Conservation (phyloP, 352 stramenopile genomes). For the Halophytophthora polymorphica region DNA sequence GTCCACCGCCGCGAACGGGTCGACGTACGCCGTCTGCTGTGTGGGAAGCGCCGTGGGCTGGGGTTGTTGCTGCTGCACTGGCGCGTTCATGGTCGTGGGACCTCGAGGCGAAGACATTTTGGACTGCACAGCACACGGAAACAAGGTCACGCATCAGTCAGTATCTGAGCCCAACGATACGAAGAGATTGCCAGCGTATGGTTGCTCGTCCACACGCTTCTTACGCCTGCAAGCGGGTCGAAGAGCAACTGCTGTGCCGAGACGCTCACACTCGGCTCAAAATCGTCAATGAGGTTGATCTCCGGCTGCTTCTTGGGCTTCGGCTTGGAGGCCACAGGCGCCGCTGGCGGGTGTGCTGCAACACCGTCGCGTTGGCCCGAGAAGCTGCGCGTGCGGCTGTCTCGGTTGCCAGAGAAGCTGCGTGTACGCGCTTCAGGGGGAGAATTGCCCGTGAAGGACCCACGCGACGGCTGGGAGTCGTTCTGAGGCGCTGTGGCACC, state of each 20-base stretch:
- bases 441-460: conserved; percentile 21
- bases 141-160: conserved; percentile 3
- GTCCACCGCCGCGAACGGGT: conserved; percentile 55
- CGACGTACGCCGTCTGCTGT: conserved; percentile 36
- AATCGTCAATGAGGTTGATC: conserved; percentile 80
- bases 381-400: conserved; percentile 25
- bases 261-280: conserved; percentile 53
- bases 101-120: conserved; percentile 23
- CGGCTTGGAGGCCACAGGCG: conserved; percentile 18
- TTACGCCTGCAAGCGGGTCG: conserved; percentile 62
- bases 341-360: conserved; percentile 8
- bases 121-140: conserved; percentile 12
- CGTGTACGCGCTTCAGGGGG: conserved; percentile 16
- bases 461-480: conserved; percentile 20
- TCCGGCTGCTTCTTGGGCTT: conserved; percentile 48
- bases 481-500: conserved; percentile 36
- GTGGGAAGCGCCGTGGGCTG: conserved; percentile 10
- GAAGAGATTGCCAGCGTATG: too few species aligned
- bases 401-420: conserved; percentile 18
- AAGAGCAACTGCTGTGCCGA: conserved; percentile 71
- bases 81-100: conserved; percentile 1
- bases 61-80: conserved; percentile 17
- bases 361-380: conserved; percentile 19
- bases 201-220: conserved; percentile 13
- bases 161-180: too few species aligned